Evolutionary conservation across 2,329 filamentous ascomycete genomes (phyloP), one percentile per base, ranked within the genome.

Genomic region (Corniculantispora saksenae): DNA sequence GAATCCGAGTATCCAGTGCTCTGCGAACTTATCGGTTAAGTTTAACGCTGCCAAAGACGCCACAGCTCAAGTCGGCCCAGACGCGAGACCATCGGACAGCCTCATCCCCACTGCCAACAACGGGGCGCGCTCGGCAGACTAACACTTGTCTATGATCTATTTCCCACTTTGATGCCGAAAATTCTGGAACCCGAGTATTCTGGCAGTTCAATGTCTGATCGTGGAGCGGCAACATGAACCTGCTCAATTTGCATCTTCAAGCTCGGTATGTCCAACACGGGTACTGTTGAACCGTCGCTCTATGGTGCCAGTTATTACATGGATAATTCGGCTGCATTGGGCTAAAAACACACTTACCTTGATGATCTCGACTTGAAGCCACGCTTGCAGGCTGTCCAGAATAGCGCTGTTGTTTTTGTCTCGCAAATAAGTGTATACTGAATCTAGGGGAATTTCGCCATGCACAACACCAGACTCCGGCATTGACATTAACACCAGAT

Each of bases 391-490:
- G 19, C 29, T 53, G 12, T 64, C 25, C 23, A 45, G 6, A 25
- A 58, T 19, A 21, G n/a, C 61, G 13, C 32, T 12, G 29, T 32
- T 47, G 32, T 13, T 45, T 27, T 58, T 58, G 45, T 45, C 61
- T 19, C 27, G 43, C 25, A 64, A 12, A 8, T 5, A 3, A 23
- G 10, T 15, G 12, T 43, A 13, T 13, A 64, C 91, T 70, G 89
- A 87, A 66, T 80, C 78, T 58, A 83, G 77, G 56, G 82, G 77
- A 45, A 78, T 72, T 27, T 70, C 71, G 29, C 75, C 77, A 65
- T 77, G 67, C 7, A 75, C 55, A 32, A 67, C 72, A 56, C 77
- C 78, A 15, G 63, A 66, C 2, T 69, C 66, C 25, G 77, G 78
- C 67, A 76, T 75, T 64, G 69, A 70, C 75, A 80, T 76, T 56